A percentile compares a stretch with the other conserved stretches of the same genome.
Conservation (phyloP, 306 rosid species). For the Malus sylvestris region DNA sequence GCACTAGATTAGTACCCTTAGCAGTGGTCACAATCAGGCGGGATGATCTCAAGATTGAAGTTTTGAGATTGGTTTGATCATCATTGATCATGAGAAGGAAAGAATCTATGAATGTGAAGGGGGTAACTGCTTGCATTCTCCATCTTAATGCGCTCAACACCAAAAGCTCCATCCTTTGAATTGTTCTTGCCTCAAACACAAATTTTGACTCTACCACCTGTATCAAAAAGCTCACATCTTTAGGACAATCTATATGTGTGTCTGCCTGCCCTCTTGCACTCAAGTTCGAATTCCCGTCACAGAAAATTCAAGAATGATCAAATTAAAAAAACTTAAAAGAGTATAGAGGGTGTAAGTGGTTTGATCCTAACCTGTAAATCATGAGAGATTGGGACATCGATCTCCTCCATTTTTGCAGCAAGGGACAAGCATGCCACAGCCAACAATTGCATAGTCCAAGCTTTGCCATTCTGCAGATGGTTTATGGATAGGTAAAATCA, state of each 20-base stretch:
- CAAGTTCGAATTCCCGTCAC: neutral
- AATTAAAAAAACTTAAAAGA: neutral
- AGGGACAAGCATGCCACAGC: conserved; percentile 86
- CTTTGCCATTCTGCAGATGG: conserved; percentile 49
- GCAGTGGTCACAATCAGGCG: conserved; percentile 47
- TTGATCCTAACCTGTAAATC: conserved; percentile 66
- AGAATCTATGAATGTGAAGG: conserved; percentile 72
- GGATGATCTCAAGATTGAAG: conserved; percentile 40
- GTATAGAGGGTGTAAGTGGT: neutral
- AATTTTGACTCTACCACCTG: conserved; percentile 75
- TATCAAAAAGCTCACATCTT: neutral
- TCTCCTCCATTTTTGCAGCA: conserved; percentile 90
- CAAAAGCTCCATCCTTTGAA: conserved; percentile 89
- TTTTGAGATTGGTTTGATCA: conserved; percentile 33
- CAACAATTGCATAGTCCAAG: conserved; percentile 92
- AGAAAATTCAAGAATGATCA: neutral
- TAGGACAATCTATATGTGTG: neutral
- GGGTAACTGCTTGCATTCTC: conserved; percentile 93
- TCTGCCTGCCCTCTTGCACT: too few relatives aligned
- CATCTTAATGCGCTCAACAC: conserved; percentile 77
- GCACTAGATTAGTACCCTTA: conserved; percentile 34
- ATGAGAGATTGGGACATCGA: conserved; percentile 53
- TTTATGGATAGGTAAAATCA: conserved; percentile 1
- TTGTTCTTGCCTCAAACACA: conserved; percentile 84
- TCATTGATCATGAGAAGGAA: conserved; percentile 62